phyloP scores from a whole-genome alignment of 768 basidiomycete species.

The Leccinum rimulosum region DNA sequence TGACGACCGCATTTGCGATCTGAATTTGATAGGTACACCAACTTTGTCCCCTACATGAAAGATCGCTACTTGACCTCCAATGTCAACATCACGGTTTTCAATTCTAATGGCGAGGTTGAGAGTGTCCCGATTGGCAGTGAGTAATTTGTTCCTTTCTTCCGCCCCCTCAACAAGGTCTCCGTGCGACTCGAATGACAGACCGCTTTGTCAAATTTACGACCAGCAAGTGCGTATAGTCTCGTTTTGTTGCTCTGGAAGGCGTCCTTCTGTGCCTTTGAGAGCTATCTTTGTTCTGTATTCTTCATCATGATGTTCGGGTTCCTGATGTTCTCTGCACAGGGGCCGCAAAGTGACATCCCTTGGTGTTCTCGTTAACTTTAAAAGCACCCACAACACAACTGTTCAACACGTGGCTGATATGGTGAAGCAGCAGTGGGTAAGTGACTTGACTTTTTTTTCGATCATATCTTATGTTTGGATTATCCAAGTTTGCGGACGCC shows the following conservation, averaged over 20 bases:
- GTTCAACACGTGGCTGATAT: constrained; percentile 72
- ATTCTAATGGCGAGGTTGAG: constrained; percentile 34
- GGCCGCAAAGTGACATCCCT: constrained; percentile 67
- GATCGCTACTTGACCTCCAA: constrained; percentile 84
- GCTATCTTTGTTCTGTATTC: background rate
- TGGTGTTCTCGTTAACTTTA: constrained; percentile 77
- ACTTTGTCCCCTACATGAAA: constrained; percentile 62
- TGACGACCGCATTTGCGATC: background rate
- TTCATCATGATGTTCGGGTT: background rate
- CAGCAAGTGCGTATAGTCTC: constrained; percentile 46
- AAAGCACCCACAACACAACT: constrained; percentile 61
- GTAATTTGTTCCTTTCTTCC: constrained; percentile 4
- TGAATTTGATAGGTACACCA: constrained; percentile 45
- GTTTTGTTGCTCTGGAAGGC: background rate
- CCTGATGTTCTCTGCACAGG: constrained; percentile 24
- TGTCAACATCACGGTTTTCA: constrained; percentile 57
- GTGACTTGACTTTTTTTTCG: constrained; percentile 4
- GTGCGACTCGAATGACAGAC: constrained; percentile 32
- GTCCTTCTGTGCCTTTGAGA: too few relatives aligned
- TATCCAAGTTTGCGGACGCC: constrained; percentile 64
- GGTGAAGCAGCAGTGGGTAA: constrained; percentile 77
- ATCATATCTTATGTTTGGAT: background rate
- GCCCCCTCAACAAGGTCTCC: constrained; percentile 25
- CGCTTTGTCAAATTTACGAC: constrained; percentile 75
- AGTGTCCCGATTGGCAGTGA: constrained; percentile 47